phyloP scores from a whole-genome alignment of 2,329 filamentous ascomycete genomes.

The Bipolaris sorokiniana region DNA sequence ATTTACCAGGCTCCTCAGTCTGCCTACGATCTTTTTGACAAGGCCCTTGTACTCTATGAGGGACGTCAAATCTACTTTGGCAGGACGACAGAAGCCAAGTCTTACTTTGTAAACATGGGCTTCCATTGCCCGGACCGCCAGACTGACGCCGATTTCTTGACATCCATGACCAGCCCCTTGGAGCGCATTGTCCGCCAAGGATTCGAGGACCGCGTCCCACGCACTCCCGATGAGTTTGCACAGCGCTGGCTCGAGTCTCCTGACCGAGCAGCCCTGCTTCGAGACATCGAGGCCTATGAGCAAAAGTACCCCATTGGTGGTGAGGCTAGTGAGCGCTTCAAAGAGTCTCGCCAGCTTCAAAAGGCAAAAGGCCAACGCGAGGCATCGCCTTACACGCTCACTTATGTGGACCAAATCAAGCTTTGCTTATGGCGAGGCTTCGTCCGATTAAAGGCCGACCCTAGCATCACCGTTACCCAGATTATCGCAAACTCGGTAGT shows the following conservation, averaged over 20 bases:
- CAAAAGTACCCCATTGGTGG: conserved; percentile 54
- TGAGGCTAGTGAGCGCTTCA: conserved; percentile 54
- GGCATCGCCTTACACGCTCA: conserved; percentile 83
- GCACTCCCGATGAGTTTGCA: conserved; percentile 59
- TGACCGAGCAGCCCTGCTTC: conserved; percentile 53
- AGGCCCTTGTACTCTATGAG: conserved; percentile 69
- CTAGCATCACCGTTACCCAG: conserved; percentile 72
- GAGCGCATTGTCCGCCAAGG: conserved; percentile 55
- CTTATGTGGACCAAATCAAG: conserved; percentile 73
- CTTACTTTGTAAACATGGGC: conserved; percentile 73
- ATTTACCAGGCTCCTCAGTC: conserved; percentile 75
- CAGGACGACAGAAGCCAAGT: conserved; percentile 64
- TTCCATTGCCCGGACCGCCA: conserved; percentile 74
- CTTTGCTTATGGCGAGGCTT: conserved; percentile 85
- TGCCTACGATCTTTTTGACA: conserved; percentile 74
- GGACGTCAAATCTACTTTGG: conserved; percentile 78
- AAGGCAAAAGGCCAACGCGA: conserved; percentile 60
- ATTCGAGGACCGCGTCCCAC: conserved; percentile 54
- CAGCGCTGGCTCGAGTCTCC: conserved; percentile 61
- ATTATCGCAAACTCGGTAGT: conserved; percentile 75
- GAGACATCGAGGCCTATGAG: conserved; percentile 56
- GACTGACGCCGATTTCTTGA: conserved; percentile 79
- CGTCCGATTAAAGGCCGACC: conserved; percentile 76
- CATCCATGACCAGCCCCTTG: conserved; percentile 67
- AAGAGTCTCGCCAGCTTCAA: conserved; percentile 54